These are phyloP conservation scores for Metschnikowia amazonensis DNA, from an alignment of 805 yeast genomes.

Conservation along the genomic window DNA sequence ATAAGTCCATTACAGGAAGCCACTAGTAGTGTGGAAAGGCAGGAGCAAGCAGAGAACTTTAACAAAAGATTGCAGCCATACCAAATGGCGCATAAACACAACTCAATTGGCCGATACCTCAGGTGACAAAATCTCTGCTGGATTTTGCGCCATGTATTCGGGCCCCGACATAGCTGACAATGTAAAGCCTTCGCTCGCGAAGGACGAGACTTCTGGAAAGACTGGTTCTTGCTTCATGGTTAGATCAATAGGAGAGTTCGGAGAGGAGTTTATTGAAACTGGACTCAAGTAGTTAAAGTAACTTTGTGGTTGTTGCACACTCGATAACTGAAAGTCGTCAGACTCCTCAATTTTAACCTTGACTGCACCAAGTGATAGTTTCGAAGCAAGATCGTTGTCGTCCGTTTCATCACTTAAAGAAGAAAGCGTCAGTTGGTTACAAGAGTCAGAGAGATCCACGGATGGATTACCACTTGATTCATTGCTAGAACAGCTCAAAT, in stretches of 20 bases:
- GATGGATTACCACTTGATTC: neutral
- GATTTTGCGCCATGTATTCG: constrained; percentile 44
- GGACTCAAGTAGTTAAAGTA: constrained; percentile 41
- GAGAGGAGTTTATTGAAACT: constrained; percentile 38
- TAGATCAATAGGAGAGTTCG: constrained; percentile 38
- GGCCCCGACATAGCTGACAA: constrained; percentile 19
- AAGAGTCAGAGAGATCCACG: neutral
- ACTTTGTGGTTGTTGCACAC: constrained; percentile 8
- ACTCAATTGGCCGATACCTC: constrained; percentile 4
- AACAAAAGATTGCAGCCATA: neutral
- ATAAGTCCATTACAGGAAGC: constrained; percentile 4
- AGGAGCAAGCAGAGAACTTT: constrained; percentile 31
- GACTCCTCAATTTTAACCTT: constrained; percentile 11
- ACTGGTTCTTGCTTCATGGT: constrained; percentile 23
- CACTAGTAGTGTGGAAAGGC: constrained; percentile 2
- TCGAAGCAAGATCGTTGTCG: constrained; percentile 4
- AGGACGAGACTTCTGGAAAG: constrained; percentile 7
- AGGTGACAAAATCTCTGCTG: constrained; percentile 42
- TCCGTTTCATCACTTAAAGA: constrained; percentile 5
- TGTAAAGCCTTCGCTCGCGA: constrained; percentile 5
- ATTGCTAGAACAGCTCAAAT: constrained; percentile 5
- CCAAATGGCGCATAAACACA: constrained; percentile 7
- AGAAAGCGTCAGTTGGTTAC: constrained; percentile 4
- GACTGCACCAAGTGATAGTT: neutral
- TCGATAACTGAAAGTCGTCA: constrained; percentile 9